Evolutionary conservation across 2,329 filamentous ascomycete species (phyloP).

Genomic region (Mariannaea sp.): DNA sequence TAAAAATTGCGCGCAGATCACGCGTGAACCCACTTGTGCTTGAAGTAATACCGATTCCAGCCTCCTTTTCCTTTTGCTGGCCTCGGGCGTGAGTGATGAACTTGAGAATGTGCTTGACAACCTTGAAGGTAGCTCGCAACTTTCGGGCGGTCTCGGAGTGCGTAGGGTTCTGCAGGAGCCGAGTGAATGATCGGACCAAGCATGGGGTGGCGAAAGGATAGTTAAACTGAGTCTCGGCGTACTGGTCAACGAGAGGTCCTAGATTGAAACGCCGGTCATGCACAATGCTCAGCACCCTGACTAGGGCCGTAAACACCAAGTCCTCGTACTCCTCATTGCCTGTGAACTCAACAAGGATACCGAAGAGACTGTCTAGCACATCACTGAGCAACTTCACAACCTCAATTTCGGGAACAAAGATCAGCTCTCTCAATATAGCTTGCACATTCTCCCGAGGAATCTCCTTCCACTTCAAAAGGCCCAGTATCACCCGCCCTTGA

Average conservation of each 20-base stretch:
- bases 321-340: conserved; percentile 93
- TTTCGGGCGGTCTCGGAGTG: conserved; percentile 84
- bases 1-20: conserved; percentile 86
- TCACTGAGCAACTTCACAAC: conserved; percentile 92
- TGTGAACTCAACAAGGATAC: conserved; percentile 87
- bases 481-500: conserved; percentile 84
- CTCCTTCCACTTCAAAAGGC: conserved; percentile 85
- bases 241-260: conserved; percentile 86
- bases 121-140: conserved; percentile 90
- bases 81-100: conserved; percentile 90
- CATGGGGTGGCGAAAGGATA: conserved; percentile 92
- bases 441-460: conserved; percentile 72
- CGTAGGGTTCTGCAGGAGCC: conserved; percentile 79
- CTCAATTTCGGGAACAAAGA: conserved; percentile 96
- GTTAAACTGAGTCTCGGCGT: conserved; percentile 86
- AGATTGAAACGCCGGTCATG: conserved; percentile 94
- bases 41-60: conserved; percentile 80
- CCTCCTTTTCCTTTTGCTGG: conserved; percentile 88
- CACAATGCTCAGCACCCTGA: conserved; percentile 89
- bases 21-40: conserved; percentile 75
- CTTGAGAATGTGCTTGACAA: conserved; percentile 88
- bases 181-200: conserved; percentile 82
- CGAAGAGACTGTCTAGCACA: conserved; percentile 89
- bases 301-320: conserved; percentile 85
- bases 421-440: conserved; percentile 76